Base-by-base conservation (phyloP, 2,329 filamentous ascomycete genomes). In the Huntiella decipiens region DNA sequence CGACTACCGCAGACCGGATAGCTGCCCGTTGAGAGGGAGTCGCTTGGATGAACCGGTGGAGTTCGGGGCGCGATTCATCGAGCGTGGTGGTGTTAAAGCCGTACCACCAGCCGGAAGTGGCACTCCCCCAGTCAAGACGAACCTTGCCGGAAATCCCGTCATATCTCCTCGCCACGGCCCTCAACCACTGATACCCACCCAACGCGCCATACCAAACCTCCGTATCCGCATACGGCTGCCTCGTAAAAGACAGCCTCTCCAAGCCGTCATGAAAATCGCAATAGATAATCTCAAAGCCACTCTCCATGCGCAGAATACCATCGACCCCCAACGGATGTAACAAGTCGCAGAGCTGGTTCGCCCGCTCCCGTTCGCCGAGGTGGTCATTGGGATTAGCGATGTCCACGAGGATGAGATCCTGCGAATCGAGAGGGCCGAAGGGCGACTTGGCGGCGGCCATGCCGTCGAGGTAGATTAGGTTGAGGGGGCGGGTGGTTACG, bases 251-350 rank as follows among this genome's bases (percentile, higher is more conserved):
- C 1, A 66, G 49, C 15, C 62, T 54, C 13, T 61, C 56, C 8
- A 73, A 51, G 1, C 64, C 65, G 2, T 60, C 52, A 7, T 53
- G 52, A 39, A 84, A 83, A 45, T 77, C 62, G 56, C 79, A 84
- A 15, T 79, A 62, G 43, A 83, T 78, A 45, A 81, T 65, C 57
- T 84, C 79, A 52, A 82, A 82, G 0, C 79, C 79, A 13, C 69
- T 67, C 54, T 84, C 79, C 67, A 77, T 77, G 8, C 79, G 68
- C 2, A 83, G 58, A 16, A 82, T 63, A 0, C 75, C 77, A 53
- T 82, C 73, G n/a, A 81, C 64, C 7, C 71, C 71, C 77, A 57
- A 73, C 45, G 53, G 58, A 49, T 38, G 58, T 7, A 70, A 65
- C 7, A 79, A 53, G 0, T 65, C 57, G 56, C 80, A 84, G 1